These are phyloP conservation scores for Solanum hybrid DNA, from an alignment of 305 asterid species.

Conservation along the genomic window DNA sequence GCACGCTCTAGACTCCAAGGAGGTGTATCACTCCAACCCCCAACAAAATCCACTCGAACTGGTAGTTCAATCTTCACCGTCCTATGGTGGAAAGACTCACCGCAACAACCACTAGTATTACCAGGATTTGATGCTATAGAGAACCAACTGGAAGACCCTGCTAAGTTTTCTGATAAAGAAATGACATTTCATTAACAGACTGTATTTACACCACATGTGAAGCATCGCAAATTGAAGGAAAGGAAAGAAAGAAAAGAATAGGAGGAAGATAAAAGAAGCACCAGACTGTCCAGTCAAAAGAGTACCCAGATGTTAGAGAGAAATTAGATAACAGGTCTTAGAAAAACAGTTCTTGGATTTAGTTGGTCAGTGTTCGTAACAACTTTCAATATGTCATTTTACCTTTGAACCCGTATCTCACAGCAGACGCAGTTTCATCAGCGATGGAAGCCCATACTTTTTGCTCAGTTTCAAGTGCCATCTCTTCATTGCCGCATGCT, in stretches of 20 bases:
- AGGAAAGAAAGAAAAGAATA: not conserved
- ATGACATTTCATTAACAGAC: not conserved
- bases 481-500: constrained; percentile 49
- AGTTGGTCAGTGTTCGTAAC: not conserved
- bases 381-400: not conserved
- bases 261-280: constrained; percentile 2
- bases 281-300: not conserved
- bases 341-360: not conserved
- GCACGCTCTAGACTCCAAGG: constrained; percentile 99
- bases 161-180: constrained; percentile 33
- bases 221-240: not conserved
- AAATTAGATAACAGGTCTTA: not conserved
- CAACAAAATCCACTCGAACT: constrained; percentile 89
- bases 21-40: constrained; percentile 99
- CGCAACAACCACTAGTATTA: constrained; percentile 22
- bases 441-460: constrained; percentile 81
- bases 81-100: constrained; percentile 39
- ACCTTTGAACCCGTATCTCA: constrained; percentile 84
- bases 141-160: constrained; percentile 28
- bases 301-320: not conserved
- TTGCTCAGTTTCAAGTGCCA: constrained; percentile 57
- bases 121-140: constrained; percentile 17
- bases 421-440: constrained; percentile 90
- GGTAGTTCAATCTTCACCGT: constrained; percentile 85
- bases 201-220: not conserved